phyloP scores from a whole-genome alignment of 1,139 yeast species.

The Diutina scorzettiae region DNA sequence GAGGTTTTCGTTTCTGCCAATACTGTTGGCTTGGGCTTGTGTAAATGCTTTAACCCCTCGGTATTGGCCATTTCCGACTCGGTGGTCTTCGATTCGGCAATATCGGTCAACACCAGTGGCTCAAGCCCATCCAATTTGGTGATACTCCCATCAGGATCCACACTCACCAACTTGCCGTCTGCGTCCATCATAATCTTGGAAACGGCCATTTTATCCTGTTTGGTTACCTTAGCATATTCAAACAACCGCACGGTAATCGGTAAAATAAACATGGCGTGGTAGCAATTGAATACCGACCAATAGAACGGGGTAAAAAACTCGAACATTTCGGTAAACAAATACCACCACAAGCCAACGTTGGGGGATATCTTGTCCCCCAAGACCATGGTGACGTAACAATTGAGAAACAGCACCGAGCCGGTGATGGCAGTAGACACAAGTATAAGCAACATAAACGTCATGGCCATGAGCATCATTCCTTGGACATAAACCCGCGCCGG shows the following conservation, averaged over 20 bases:
- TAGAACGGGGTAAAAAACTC: slow-evolving; percentile 80
- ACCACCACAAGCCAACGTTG: slow-evolving; percentile 97
- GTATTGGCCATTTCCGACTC: background rate
- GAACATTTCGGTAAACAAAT: slow-evolving; percentile 90
- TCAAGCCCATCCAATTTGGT: background rate
- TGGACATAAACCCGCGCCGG: slow-evolving; percentile 11
- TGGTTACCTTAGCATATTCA: slow-evolving; percentile 13
- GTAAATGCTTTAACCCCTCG: background rate
- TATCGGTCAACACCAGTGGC: background rate
- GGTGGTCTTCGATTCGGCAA: background rate
- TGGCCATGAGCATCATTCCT: slow-evolving; percentile 17
- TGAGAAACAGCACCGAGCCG: slow-evolving; percentile 37
- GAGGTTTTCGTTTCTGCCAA: background rate
- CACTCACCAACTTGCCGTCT: background rate
- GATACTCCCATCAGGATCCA: background rate
- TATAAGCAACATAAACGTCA: slow-evolving; percentile 23
- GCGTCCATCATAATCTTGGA: background rate
- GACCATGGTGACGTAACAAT: slow-evolving; percentile 52
- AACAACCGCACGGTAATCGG: slow-evolving; percentile 66
- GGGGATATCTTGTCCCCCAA: slow-evolving; percentile 63
- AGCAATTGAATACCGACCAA: slow-evolving; percentile 72
- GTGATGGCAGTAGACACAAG: slow-evolving; percentile 21
- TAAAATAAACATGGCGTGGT: slow-evolving; percentile 50
- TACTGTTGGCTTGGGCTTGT: background rate
- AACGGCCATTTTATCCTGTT: background rate